phyloP scores from a whole-genome alignment of 352 stramenopile species.

The Globisporangium camurandrum region DNA sequence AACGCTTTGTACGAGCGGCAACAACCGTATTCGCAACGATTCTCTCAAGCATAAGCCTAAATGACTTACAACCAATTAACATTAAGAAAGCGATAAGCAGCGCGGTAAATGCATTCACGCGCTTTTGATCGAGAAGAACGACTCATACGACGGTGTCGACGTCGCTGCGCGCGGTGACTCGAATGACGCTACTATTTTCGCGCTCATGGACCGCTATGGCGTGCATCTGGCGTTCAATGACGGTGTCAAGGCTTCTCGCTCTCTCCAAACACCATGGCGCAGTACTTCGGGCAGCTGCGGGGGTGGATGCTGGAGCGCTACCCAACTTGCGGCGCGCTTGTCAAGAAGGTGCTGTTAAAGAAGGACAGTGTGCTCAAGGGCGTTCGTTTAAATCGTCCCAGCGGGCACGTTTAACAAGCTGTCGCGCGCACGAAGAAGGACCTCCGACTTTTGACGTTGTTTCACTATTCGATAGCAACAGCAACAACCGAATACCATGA shows the following conservation, averaged over 20 bases:
- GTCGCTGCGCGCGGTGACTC: slow-evolving; percentile 4
- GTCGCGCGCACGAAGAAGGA: background rate
- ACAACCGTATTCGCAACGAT: slow-evolving; percentile 10
- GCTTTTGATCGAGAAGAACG: slow-evolving; percentile 9
- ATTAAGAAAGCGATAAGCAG: slow-evolving; percentile 10
- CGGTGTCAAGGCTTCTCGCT: slow-evolving; percentile 1
- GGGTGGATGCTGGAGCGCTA: slow-evolving; percentile 12
- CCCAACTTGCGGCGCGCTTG: slow-evolving; percentile 5
- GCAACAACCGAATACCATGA: background rate
- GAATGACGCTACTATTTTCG: slow-evolving; percentile 5
- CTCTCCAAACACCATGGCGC: slow-evolving; percentile 4
- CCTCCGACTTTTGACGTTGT: background rate
- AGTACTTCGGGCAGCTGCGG: slow-evolving; percentile 16
- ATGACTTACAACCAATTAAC: slow-evolving; percentile 12
- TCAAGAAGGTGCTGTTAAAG: slow-evolving; percentile 7
- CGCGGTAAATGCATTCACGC: slow-evolving; percentile 12
- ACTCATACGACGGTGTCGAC: slow-evolving; percentile 2
- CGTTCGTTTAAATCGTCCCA: background rate
- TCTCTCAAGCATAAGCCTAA: slow-evolving; percentile 13
- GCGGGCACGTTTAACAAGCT: background rate
- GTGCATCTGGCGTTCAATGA: slow-evolving; percentile 12
- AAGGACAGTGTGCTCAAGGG: slow-evolving; percentile 5
- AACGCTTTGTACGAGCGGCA: slow-evolving; percentile 1
- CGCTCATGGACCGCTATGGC: slow-evolving; percentile 19
- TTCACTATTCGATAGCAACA: background rate